Base-by-base conservation (phyloP, 1,139 yeast genomes). In the Meyerozyma smithsonii region DNA sequence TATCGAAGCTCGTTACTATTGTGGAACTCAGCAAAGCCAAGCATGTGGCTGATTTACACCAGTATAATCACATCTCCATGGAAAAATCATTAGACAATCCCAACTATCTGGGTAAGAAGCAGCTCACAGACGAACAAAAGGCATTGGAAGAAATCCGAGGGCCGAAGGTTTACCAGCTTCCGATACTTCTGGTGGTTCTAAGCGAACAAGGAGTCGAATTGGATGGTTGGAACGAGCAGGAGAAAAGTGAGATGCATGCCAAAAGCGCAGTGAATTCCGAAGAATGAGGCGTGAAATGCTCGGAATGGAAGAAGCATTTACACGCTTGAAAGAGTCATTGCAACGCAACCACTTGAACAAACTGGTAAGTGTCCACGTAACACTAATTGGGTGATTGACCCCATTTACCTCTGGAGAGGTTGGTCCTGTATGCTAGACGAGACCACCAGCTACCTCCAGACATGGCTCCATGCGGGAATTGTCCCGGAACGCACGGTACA, bases 81-180 rank as follows among this genome's bases (percentile, higher is more conserved):
- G 20, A 28, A 12, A 24, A 12, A 8, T 24, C 37, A 5, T 28
- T 28, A 11, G 12, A n/a, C 10, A 25, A 35, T 16, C 37, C 37
- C 4, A 23, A 30, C 10, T 18, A 30, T 18, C 34, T 15, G 21
- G 14, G 15, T 11, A 16, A 11, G 16, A 30, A 18, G 4, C n/a
- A 16, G 5, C 30, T 26, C 8, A 30, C 12, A 10, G 15, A 30
- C 3, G 21, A 30, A n/a, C 21, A 30, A 30, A 14, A 16, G 8
- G 34, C 32, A 7, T 24, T 28, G 20, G 21, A 35, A 12, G 37
- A 35, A 21, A 8, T 35, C 10, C 10, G 18, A 34, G 37, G 37
- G 7, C 23, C 28, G n/a, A 35, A 35, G 37, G 23, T 35, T 4
- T 35, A 24, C 32, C 24, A 35, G 6, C n/a, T 35, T 8, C 34